Evolutionary conservation across 805 yeast genomes (phyloP).

Genomic region (Kazachstania taianensis): DNA sequence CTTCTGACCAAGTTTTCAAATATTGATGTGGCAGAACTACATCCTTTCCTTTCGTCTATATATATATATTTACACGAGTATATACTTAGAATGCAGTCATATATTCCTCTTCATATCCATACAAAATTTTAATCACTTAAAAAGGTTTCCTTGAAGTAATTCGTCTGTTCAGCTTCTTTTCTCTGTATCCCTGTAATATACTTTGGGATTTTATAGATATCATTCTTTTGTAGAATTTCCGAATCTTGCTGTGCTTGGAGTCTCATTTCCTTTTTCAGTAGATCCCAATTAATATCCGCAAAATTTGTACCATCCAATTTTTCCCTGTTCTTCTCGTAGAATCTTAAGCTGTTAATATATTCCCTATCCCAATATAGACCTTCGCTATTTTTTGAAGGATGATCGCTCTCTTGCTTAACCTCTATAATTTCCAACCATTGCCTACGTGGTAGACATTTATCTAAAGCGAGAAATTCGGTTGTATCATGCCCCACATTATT

Average conservation of each 20-base stretch:
- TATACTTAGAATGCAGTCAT: neutral
- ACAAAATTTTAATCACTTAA: neutral
- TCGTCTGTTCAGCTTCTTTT: slow-evolving; percentile 16
- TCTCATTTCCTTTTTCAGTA: neutral
- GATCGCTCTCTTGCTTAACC: slow-evolving; percentile 30
- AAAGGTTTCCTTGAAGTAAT: slow-evolving; percentile 8
- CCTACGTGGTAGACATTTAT: slow-evolving; percentile 68
- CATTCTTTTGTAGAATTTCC: neutral
- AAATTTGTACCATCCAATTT: slow-evolving; percentile 1
- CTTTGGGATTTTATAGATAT: too few relatives aligned
- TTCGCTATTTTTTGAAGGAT: slow-evolving; percentile 12
- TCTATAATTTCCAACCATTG: slow-evolving; percentile 44
- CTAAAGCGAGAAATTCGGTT: slow-evolving; percentile 65
- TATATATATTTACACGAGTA: slow-evolving; percentile 3
- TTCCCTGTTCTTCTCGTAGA: slow-evolving; percentile 5
- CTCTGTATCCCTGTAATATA: too few relatives aligned
- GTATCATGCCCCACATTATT: slow-evolving; percentile 14
- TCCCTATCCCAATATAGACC: slow-evolving; percentile 32
- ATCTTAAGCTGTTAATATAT: slow-evolving; percentile 19
- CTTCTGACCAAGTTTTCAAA: slow-evolving; percentile 81
- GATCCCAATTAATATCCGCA: slow-evolving; percentile 6
- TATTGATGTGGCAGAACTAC: slow-evolving; percentile 53
- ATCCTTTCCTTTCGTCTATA: slow-evolving; percentile 1
- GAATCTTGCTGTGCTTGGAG: neutral
- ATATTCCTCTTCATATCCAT: neutral